Conservation (phyloP, 495 filamentous ascomycete genomes). For the Penicillium herquei region DNA sequence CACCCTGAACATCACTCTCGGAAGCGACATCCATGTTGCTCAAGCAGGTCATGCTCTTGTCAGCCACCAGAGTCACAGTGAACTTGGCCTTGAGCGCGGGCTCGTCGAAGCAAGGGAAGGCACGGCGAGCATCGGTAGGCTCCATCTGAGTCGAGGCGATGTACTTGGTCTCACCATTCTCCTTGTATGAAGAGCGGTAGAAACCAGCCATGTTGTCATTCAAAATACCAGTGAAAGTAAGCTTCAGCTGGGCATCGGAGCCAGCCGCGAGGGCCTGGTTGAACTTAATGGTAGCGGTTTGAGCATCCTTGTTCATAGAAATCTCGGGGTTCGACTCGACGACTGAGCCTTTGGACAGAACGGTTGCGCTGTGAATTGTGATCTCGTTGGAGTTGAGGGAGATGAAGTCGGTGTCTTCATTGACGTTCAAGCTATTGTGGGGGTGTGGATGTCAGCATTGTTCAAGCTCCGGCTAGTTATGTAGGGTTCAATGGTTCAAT, state of each 20-base stretch:
- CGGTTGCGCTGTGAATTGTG: conserved; percentile 72
- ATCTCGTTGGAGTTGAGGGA: conserved; percentile 86
- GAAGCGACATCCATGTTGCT: conserved; percentile 68
- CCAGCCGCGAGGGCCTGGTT: conserved; percentile 55
- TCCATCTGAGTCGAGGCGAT: conserved; percentile 69
- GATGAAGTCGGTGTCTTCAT: conserved; percentile 81
- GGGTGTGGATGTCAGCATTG: conserved; percentile 2
- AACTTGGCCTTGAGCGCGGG: conserved; percentile 67
- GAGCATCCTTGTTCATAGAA: conserved; percentile 54
- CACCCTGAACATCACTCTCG: conserved; percentile 53
- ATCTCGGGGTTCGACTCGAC: conserved; percentile 53
- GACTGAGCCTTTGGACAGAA: conserved; percentile 49
- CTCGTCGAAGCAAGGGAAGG: conserved; percentile 72
- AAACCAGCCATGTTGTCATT: conserved; percentile 71
- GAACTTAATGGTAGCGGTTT: conserved; percentile 62
- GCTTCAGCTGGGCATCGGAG: conserved; percentile 57
- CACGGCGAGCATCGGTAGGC: conserved; percentile 62
- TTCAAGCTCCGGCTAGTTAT: neutral
- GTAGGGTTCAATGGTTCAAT: neutral
- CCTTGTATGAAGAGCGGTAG: conserved; percentile 65
- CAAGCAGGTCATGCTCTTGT: conserved; percentile 61
- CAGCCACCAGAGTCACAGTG: conserved; percentile 62
- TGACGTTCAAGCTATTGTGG: conserved; percentile 64
- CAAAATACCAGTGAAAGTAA: conserved; percentile 59
- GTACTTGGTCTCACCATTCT: conserved; percentile 55